Percentiles rank a stretch among this genome's conserved stretches.
phyloP scores from a whole-genome alignment of 31 red algal genomes.

The Asparagopsis taxiformis region DNA sequence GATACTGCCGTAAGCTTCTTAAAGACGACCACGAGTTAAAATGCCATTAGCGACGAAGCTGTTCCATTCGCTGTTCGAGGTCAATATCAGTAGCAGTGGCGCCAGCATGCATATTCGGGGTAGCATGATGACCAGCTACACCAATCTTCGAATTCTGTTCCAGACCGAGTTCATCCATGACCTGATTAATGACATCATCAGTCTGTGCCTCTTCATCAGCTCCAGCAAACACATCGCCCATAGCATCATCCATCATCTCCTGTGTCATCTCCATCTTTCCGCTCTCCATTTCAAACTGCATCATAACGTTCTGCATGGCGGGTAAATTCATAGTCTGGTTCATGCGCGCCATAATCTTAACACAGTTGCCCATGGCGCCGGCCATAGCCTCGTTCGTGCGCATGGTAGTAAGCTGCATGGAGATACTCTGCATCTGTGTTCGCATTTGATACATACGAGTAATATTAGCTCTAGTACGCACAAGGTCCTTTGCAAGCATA shows the following conservation, averaged over 20 bases:
- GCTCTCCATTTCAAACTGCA: slow-evolving; percentile 94
- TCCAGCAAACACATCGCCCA: slow-evolving; percentile 86
- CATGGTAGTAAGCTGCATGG: slow-evolving; percentile 92
- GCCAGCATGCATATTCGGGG: background rate
- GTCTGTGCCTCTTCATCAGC: slow-evolving; percentile 90
- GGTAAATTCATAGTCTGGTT: slow-evolving; percentile 97
- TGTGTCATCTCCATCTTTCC: slow-evolving; percentile 96
- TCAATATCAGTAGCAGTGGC: background rate
- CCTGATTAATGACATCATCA: slow-evolving; percentile 90
- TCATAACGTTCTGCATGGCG: slow-evolving; percentile 86
- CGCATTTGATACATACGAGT: slow-evolving; percentile 93
- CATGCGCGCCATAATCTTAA: slow-evolving; percentile 86
- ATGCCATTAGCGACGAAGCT: slow-evolving; percentile 27
- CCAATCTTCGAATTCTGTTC: slow-evolving; percentile 77
- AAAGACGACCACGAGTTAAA: no score
- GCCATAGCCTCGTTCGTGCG: slow-evolving; percentile 89
- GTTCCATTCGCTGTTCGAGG: slow-evolving; percentile 13
- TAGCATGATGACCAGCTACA: slow-evolving; percentile 1
- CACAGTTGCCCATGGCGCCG: slow-evolving; percentile 85
- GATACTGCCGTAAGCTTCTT: no score
- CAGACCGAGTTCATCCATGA: slow-evolving; percentile 94
- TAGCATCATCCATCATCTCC: slow-evolving; percentile 97
- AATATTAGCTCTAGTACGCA: slow-evolving; percentile 76
- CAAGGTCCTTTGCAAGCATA: slow-evolving; percentile 94
- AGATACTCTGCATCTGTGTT: slow-evolving; percentile 93